Base-by-base conservation (phyloP, 1,139 yeast species). In the Candida smagusa region DNA sequence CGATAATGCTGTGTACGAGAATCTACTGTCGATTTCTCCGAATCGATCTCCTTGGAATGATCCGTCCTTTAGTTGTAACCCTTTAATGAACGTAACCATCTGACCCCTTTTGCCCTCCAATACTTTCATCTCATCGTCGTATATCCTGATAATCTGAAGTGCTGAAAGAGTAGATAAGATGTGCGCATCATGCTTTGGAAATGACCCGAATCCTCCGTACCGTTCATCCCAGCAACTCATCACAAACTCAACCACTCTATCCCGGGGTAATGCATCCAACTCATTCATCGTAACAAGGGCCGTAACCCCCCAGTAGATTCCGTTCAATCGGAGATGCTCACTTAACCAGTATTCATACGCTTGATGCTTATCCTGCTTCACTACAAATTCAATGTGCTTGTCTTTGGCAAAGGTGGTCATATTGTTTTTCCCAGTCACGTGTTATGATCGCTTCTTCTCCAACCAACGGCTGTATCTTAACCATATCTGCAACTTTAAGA, bases 241-340 rank as follows among this genome's bases (percentile, higher is more conserved):
- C 5, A 92, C 85, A 56, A 81, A 94, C 11, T 68, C 63, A 3
- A 86, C 62, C 12, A 92, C 80, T 6, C 82, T 87, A 0, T 68
- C 61, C 39, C 70, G 65, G 9, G 82, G 74, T 36, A 92, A 74
- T 9, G 29, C 6, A n/a, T 74, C 73, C 19, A 71, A 63, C 2
- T 81, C 66, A 30, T 74, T 72, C 65, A 90, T 57, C 7, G 84
- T 62, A 36, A 77, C 76, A 28, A 90, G 63, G 0, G 97, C 88
- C 11, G 85, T 82, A 6, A 88, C 67, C 0, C 97, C 98, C 99
- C 99, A 92, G 58, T 94, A 92, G 2, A 94, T 70, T 5, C 98
- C 98, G 53, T 86, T 88, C 72, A 92, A 64, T 30, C 97, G 73
- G 37, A 92, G 70, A 58, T 92, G 97, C 53, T 94, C 97, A 21